Evolutionary conservation across 169 alveolate genomes (phyloP).

Genomic region (Babesia caballi): DNA sequence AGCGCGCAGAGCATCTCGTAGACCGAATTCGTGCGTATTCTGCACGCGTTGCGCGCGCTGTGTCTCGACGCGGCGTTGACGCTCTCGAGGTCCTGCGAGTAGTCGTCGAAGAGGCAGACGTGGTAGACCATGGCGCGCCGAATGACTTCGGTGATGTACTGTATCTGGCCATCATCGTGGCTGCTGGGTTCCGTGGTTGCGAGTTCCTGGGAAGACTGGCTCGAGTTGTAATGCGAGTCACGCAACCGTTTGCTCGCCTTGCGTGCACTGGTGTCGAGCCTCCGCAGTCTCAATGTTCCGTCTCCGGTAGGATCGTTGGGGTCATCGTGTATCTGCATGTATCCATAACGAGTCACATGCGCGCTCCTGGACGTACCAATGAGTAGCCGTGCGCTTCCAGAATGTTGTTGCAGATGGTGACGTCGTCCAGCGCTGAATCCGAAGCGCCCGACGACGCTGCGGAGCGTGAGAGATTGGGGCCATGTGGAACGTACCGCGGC

Average conservation of each 20-base stretch:
- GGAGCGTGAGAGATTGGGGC: neutral
- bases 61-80: neutral
- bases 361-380: neutral
- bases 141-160: neutral
- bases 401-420: conserved; percentile 10
- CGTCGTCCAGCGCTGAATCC: neutral
- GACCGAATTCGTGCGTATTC: conserved; percentile 27
- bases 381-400: conserved; percentile 18
- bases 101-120: conserved; percentile 44
- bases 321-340: neutral
- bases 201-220: neutral
- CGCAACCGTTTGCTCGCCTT: neutral
- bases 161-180: neutral
- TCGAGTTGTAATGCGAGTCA: neutral
- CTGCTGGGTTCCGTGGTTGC: neutral
- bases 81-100: conserved; percentile 13
- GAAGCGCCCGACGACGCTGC: neutral
- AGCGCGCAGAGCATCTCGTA: conserved; percentile 53
- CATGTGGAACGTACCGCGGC: neutral
- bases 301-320: neutral
- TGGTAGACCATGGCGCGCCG: conserved; percentile 50
- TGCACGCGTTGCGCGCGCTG: neutral
- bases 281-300: neutral
- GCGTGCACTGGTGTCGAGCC: neutral
- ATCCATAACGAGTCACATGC: neutral